Base-by-base conservation (phyloP, 805 yeast species). In the Lipomyces japonicus region DNA sequence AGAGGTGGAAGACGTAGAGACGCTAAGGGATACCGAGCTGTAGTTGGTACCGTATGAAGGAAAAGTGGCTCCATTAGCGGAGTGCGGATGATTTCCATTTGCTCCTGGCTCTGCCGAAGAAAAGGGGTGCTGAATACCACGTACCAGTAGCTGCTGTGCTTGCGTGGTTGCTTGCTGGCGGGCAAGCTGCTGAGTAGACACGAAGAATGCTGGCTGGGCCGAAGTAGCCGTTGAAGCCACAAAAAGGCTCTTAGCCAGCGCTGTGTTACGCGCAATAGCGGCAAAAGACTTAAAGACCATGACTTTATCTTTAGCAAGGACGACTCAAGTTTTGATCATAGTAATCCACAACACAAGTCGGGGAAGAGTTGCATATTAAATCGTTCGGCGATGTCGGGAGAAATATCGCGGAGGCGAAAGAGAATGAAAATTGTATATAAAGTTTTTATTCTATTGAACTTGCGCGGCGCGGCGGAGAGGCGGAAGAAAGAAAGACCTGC, bases 221-320 rank as follows among this genome's bases (percentile, higher is more conserved):
- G 65, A 52, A 38, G 59, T 48, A 6, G 60, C 44, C 23, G 68
- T 55, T 14, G 70, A 51, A 22, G 68, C 62, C 63, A 69, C 59
- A 47, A 59, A 69, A 35, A 70, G 54, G 48, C 63, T 66, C 54
- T 70, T 66, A 32, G 74, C 73, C 44, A 71, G 65, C 46, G 66
- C 59, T 7, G 73, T 67, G 32, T 69, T 68, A 42, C 71, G 61
- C 23, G 71, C 64, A 35, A 70, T 52, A 39, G 61, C 57, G 21
- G 68, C 62, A 41, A 69, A 65, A 18, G 73, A 63, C 58, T 69
- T 70, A 64, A 70, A 65, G 38, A 68, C 59, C 73, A 69, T 68
- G 37, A 28, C n/a, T n/a, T n/a, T n/a, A n/a, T n/a, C n/a, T n/a
- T n/a, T n/a, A n/a, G n/a, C n/a, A n/a, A n/a, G n/a, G n/a, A n/a